Evolutionary conservation across 139 green algal genomes (phyloP).

Genomic region (Chlorella sp.): DNA sequence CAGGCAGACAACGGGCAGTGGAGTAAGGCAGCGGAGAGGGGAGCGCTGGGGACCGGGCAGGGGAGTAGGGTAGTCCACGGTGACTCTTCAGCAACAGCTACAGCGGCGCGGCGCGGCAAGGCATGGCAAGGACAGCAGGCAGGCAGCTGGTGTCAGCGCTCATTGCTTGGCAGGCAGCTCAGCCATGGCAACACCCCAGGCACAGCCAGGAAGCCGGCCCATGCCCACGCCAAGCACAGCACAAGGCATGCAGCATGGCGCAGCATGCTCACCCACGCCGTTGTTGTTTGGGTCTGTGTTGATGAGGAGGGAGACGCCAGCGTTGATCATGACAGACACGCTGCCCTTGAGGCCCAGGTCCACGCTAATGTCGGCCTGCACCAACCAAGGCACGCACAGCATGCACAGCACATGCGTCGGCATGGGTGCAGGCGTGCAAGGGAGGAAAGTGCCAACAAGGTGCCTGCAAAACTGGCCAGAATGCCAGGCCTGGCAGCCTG

Average conservation of each 20-base stretch:
- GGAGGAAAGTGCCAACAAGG: background rate
- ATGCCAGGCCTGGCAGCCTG: background rate
- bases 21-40: background rate
- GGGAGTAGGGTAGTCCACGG: too few relatives aligned
- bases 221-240: background rate
- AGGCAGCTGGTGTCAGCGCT: too few relatives aligned
- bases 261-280: background rate
- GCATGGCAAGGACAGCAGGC: too few relatives aligned
- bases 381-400: background rate
- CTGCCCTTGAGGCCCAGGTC: constrained; percentile 1
- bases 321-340: background rate
- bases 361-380: background rate
- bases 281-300: background rate
- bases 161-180: too few relatives aligned
- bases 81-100: too few relatives aligned
- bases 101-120: too few relatives aligned
- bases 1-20: too few relatives aligned
- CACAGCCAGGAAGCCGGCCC: background rate
- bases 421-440: background rate
- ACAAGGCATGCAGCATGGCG: background rate
- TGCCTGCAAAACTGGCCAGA: background rate
- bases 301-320: background rate
- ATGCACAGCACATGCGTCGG: background rate
- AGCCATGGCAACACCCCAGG: too few relatives aligned
- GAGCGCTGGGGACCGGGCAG: background rate